Base-by-base conservation (phyloP, 1,284 basidiomycete genomes). In the Ceratobasidium sp. region DNA sequence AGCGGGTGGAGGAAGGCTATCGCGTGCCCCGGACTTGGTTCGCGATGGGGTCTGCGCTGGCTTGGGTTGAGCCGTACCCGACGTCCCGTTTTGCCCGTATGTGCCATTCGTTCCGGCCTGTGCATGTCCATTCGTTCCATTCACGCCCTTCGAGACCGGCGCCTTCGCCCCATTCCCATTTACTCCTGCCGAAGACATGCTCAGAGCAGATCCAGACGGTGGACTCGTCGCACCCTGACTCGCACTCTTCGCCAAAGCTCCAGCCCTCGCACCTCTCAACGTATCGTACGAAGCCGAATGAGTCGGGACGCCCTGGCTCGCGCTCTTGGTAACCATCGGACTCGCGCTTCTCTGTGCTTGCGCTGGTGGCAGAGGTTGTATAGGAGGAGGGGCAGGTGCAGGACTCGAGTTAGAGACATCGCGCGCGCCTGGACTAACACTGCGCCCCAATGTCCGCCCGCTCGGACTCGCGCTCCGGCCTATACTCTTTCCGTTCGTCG, bases 301-400 rank as follows among this genome's bases (percentile, higher is more conserved):
- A 60, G 31, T 22, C 41, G 57, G 33, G 15, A 56, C 54, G 41
- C 67, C 67, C 22, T 72, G 67, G 67, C 67, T 72, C 11, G 67
- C 67, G 67, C 67, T 72, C 67, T 72, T 72, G 41, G 31, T 31
- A 41, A 72, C 41, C 44, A 51, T 41, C 29, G 64, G 64, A 54
- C 64, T 66, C 36, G 64, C 15, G n/a, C 64, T 54, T 4, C 45
- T 27, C 22, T 45, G 15, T 11, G 62, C 44, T 11, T 5, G 59
- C n/a, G 24, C 19, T 48, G 22, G 62, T 36, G 36, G 36, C 11
- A 11, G 36, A 41, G 36, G 36, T 41, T 4, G 36, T 41, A 41
- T 11, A 41, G 11, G 11, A 11, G 36, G 36, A 41, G 36, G 36
- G 11, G 36, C 36, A 41, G 36, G 36, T 2, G 44, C 44, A 11